These are phyloP conservation scores for Lecanicillium sp. DNA, from an alignment of 2,329 filamentous ascomycete genomes.

Conservation along the genomic window DNA sequence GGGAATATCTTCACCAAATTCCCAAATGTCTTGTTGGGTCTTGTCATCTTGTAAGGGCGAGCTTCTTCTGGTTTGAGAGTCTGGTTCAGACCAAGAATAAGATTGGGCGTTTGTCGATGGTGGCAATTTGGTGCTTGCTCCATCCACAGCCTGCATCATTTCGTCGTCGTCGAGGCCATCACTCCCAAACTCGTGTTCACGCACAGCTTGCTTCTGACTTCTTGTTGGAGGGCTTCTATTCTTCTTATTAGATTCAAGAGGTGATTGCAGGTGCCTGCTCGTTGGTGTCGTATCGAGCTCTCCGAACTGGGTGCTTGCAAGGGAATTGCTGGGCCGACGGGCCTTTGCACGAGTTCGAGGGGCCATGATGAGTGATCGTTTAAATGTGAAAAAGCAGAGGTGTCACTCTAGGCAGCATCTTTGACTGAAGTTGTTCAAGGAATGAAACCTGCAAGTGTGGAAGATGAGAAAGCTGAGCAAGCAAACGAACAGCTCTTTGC, in stretches of 20 bases:
- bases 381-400: too few relatives aligned
- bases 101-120: conserved; percentile 15
- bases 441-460: neutral
- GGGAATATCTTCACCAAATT: conserved; percentile 14
- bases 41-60: conserved; percentile 16
- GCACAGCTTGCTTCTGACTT: neutral
- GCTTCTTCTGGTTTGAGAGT: conserved; percentile 19
- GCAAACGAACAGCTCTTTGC: too few relatives aligned
- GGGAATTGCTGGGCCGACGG: conserved; percentile 10
- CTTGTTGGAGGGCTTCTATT: neutral
- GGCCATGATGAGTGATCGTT: conserved; percentile 8
- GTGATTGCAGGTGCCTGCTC: conserved; percentile 15
- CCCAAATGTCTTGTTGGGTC: conserved; percentile 10
- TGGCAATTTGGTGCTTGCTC: conserved; percentile 11
- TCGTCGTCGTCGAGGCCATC: conserved; percentile 1
- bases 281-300: conserved; percentile 26
- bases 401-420: too few relatives aligned
- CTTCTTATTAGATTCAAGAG: neutral
- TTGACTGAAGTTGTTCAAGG: too few relatives aligned
- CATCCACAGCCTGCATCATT: conserved; percentile 1
- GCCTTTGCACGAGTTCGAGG: conserved; percentile 7
- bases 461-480: neutral
- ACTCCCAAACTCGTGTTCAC: neutral
- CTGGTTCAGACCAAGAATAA: conserved; percentile 11
- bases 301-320: conserved; percentile 14